Evolutionary conservation across 441 rosid species (phyloP).

Genomic region (Aleurites moluccanus): DNA sequence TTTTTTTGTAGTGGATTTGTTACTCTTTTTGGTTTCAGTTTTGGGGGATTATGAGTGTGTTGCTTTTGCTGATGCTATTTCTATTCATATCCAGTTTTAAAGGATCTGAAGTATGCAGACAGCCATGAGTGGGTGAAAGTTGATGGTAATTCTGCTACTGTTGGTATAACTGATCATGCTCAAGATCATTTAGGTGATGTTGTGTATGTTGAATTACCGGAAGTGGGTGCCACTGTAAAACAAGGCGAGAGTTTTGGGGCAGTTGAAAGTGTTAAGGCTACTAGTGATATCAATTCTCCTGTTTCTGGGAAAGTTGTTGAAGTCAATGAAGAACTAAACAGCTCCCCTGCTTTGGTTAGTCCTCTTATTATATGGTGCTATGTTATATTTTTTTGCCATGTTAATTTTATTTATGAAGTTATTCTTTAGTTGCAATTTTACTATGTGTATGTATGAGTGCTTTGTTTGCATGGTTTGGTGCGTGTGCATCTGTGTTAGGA

Average conservation of each 20-base stretch:
- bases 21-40: neutral
- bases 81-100: slow-evolving; percentile 47
- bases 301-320: slow-evolving; percentile 79
- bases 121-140: slow-evolving; percentile 95
- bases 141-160: slow-evolving; percentile 62
- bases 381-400: slow-evolving; percentile 3
- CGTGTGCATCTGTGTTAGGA: neutral
- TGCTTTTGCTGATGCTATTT: slow-evolving; percentile 16
- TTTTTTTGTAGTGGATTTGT: neutral
- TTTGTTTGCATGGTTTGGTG: neutral
- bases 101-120: slow-evolving; percentile 81
- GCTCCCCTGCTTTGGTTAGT: slow-evolving; percentile 81
- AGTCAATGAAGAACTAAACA: slow-evolving; percentile 60
- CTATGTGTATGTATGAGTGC: too few species aligned
- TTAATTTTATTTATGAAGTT: neutral
- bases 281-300: slow-evolving; percentile 86
- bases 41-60: neutral
- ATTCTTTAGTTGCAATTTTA: neutral
- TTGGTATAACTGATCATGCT: slow-evolving; percentile 95
- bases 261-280: slow-evolving; percentile 97
- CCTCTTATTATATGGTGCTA: slow-evolving; percentile 5
- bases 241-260: slow-evolving; percentile 88
- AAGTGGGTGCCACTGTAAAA: slow-evolving; percentile 54
- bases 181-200: slow-evolving; percentile 96
- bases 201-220: slow-evolving; percentile 91